These are phyloP conservation scores for Bonia amplexicaulis DNA, from an alignment of 176 grass and related monocot species.

Conservation along the genomic window DNA sequence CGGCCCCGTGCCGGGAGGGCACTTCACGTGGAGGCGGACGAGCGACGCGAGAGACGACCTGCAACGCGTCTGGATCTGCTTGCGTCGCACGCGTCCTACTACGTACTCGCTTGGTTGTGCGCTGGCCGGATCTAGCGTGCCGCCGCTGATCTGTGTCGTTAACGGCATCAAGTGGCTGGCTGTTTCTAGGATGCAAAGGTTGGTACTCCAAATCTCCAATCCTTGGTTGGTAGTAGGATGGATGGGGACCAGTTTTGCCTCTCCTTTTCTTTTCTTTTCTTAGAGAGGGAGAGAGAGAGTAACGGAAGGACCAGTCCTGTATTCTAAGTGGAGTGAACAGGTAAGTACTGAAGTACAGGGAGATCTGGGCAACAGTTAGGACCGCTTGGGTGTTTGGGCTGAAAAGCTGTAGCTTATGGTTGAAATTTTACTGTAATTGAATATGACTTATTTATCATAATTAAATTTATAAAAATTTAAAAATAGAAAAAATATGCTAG, in stretches of 20 bases:
- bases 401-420: too few species aligned
- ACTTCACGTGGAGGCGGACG: conserved; percentile 8
- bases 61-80: background rate
- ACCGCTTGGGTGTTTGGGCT: background rate
- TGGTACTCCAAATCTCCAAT: background rate
- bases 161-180: background rate
- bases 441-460: too few species aligned
- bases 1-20: conserved; percentile 21
- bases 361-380: background rate
- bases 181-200: background rate
- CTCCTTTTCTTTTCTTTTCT: too few species aligned
- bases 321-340: background rate
- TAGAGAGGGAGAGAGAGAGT: too few species aligned
- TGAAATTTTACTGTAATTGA: too few species aligned
- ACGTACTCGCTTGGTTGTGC: background rate
- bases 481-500: too few species aligned
- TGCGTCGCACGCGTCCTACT: background rate
- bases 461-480: too few species aligned
- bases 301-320: too few species aligned
- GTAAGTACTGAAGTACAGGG: background rate
- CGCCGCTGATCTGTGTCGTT: background rate
- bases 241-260: background rate
- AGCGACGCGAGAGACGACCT: background rate
- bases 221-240: background rate
- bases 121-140: too few species aligned